Conservation (phyloP, 1,284 basidiomycete species). For the Leccinum angustisporum region DNA sequence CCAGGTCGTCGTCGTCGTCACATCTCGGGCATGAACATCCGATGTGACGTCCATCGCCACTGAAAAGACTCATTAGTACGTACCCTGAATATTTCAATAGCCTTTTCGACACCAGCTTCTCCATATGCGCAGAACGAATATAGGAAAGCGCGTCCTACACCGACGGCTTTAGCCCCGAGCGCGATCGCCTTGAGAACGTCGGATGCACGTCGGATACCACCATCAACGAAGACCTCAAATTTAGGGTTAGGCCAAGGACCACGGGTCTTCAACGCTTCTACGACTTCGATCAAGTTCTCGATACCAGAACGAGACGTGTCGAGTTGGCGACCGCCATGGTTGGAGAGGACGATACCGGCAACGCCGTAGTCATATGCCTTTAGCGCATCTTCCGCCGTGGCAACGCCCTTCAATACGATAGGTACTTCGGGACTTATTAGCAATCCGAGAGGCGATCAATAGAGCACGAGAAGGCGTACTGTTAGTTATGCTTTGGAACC, state of each 20-base stretch:
- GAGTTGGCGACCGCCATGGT: constrained; percentile 69
- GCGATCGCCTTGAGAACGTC: constrained; percentile 75
- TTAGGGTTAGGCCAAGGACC: constrained; percentile 44
- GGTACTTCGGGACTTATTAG: constrained; percentile 40
- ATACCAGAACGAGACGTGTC: constrained; percentile 65
- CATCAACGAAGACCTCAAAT: constrained; percentile 71
- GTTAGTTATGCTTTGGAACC: constrained; percentile 87
- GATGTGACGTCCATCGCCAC: background rate
- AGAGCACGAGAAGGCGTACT: constrained; percentile 42
- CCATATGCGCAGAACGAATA: constrained; percentile 70
- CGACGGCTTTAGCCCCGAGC: constrained; percentile 64
- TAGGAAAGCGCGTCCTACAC: constrained; percentile 57
- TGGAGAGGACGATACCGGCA: constrained; percentile 64
- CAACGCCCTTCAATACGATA: constrained; percentile 58
- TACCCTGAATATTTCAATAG: constrained; percentile 47
- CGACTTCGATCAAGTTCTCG: constrained; percentile 65
- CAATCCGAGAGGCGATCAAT: background rate
- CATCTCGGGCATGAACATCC: constrained; percentile 10
- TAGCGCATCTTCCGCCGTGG: constrained; percentile 65
- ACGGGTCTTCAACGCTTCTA: constrained; percentile 55
- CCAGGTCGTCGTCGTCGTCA: background rate
- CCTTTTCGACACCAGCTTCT: constrained; percentile 54
- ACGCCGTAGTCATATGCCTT: constrained; percentile 64
- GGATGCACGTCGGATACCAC: constrained; percentile 66
- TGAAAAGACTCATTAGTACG: constrained; percentile 14